These are phyloP conservation scores for Pythium utonaiense DNA, from an alignment of 352 stramenopile genomes.

Conservation along the genomic window DNA sequence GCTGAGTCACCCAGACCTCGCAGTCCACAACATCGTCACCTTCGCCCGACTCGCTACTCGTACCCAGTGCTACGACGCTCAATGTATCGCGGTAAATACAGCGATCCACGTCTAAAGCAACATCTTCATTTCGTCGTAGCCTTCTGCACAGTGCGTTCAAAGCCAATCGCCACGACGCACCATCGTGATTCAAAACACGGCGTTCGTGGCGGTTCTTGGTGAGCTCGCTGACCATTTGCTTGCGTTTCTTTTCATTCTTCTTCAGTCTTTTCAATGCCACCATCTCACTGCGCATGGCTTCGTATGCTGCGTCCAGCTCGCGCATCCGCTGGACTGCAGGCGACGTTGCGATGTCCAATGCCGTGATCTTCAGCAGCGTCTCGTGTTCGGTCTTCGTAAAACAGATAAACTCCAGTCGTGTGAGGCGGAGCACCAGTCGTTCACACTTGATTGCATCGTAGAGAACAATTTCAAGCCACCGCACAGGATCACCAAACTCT, in stretches of 20 bases:
- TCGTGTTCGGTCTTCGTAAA: constrained; percentile 42
- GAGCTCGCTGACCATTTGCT: constrained; percentile 22
- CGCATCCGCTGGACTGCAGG: constrained; percentile 4
- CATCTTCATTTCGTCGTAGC: neutral
- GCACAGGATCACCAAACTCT: neutral
- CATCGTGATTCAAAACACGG: constrained; percentile 17
- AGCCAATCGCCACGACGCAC: constrained; percentile 32
- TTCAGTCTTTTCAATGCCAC: constrained; percentile 14
- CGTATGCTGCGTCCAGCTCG: constrained; percentile 13
- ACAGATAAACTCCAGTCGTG: constrained; percentile 36
- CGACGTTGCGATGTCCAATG: constrained; percentile 30
- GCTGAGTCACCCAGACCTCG: constrained; percentile 31
- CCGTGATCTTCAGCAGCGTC: constrained; percentile 32
- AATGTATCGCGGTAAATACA: constrained; percentile 39
- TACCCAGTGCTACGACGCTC: constrained; percentile 33
- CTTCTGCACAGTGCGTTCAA: constrained; percentile 38
- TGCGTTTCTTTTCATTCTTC: constrained; percentile 31
- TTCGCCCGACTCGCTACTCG: constrained; percentile 5
- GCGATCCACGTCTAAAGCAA: constrained; percentile 26
- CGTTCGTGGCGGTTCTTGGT: constrained; percentile 17
- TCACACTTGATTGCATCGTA: constrained; percentile 31
- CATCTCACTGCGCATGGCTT: constrained; percentile 3
- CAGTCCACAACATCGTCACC: constrained; percentile 35
- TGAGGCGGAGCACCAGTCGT: constrained; percentile 20
- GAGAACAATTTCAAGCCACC: constrained; percentile 33